Evolutionary conservation across 306 rosid species (phyloP), one percentile per base, ranked within the genome.

Genomic region (Oxytropis ochrocephala): DNA sequence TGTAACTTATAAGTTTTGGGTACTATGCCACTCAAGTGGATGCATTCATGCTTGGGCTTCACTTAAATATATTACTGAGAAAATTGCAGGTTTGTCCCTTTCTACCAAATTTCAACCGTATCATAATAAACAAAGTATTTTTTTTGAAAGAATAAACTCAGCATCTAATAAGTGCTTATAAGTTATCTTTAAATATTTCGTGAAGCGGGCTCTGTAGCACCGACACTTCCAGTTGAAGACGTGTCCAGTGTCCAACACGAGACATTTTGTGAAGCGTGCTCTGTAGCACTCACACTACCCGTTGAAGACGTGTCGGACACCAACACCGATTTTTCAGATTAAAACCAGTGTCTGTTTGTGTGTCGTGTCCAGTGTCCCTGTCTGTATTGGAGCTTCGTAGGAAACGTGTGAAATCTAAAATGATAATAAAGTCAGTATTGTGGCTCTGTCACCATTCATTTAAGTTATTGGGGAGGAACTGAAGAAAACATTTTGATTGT

Each of bases 21-120:
- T 94, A 51, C 85, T 94, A 55, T 88, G 95, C 67, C 85, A 88
- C 78, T 91, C 99, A 12, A 81, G 85, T 67, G 97, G 95, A 41
- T 81, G 91, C 76, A 84, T 84, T 84, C 99, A 94, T 83, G 85
- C 89, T 50, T 94, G 94, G 97, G 97, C 95, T 76, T 86, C 96
- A 0, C 95, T 94, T 44, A 86, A 78, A 84, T 88, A 85, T 72
- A 85, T 90, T 83, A 97, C 99, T 1, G 81, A 91, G 81, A 90
- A 84, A 83, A 81, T 94, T 75, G 89, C 96, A 82, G 99, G 99
- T 91, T 69, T 54, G 38, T 36, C 42, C 48, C 5, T 52, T 0
- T 33, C 54, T 21, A 58, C 36, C 16, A 68, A 50, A 16, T 59
- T 67, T 12, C 64, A 8, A 4, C 53, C n/a, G n/a, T n/a, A n/a